Base-by-base conservation (phyloP, 768 basidiomycete genomes). In the Serpula lacrymans region DNA sequence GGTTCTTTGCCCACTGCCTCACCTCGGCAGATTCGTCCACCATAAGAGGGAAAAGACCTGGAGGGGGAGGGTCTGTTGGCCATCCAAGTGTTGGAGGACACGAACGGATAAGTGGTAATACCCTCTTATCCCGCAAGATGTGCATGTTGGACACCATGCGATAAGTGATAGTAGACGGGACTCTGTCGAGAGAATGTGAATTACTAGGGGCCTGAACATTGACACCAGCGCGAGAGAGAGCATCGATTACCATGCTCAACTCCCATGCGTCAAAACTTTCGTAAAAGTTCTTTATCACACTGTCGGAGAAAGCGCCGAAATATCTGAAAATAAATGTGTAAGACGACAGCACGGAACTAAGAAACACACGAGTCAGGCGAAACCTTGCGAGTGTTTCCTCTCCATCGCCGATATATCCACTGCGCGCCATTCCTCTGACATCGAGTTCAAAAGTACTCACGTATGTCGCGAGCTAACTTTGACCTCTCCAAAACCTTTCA, bases 371-470 rank as follows among this genome's bases (percentile, higher is more conserved):
- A n/a, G n/a, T n/a, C n/a, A n/a, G n/a, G n/a, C n/a, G n/a, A n/a
- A n/a, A n/a, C n/a, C n/a, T n/a, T n/a, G n/a, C n/a, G n/a, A 31
- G 22, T 11, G n/a, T 18, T 31, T 14, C 24, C 34, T 41, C 34
- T 17, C 32, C 25, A 20, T 22, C 23, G 26, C 25, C 34, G 23
- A 47, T 22, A 21, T 22, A 24, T 22, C 27, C 21, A 16, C 23
- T 21, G 20, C 9, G n/a, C n/a, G 25, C 33, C 42, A 26, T 36
- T 26, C 34, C n/a, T n/a, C n/a, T n/a, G n/a, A 45, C 23, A 33
- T 37, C 22, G 10, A 9, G n/a, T n/a, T n/a, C n/a, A n/a, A n/a
- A n/a, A n/a, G n/a, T n/a, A 80, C 89, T 64, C 58, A 95, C 93
- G 84, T 86, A 23, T 69, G 66, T 43, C 74, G 73, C 17, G 88